Conservation (phyloP, 345 rosid species). For the Eucalyptus globulus region DNA sequence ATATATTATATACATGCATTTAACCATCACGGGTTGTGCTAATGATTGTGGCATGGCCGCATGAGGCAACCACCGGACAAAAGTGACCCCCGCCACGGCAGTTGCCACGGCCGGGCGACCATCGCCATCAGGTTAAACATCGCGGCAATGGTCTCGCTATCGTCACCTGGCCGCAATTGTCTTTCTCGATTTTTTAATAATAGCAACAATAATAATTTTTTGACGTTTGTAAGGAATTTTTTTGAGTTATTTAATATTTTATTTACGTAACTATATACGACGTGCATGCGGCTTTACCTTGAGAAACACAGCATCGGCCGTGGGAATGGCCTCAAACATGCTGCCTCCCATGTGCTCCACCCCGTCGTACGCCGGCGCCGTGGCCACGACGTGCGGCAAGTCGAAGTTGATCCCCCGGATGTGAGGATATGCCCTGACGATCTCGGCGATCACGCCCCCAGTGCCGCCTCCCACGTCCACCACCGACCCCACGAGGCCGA, state of each 20-base stretch:
- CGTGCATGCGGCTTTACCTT: background rate
- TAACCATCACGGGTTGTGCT: background rate
- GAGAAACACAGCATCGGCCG: constrained; percentile 5
- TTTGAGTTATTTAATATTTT: too few species aligned
- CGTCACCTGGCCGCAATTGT: background rate
- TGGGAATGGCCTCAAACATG: constrained; percentile 11
- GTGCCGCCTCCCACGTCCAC: constrained; percentile 17
- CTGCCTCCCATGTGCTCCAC: constrained; percentile 3
- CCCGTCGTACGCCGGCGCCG: background rate
- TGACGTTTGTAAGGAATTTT: background rate
- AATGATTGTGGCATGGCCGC: background rate
- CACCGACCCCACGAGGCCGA: background rate
- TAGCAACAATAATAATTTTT: too few species aligned
- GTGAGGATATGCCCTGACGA: background rate
- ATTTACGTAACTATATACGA: background rate
- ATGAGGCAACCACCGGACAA: background rate
- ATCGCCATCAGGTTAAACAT: background rate
- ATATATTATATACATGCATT: too few species aligned
- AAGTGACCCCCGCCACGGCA: background rate
- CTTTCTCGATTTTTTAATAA: background rate
- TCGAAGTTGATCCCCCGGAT: constrained; percentile 6
- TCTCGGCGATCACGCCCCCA: background rate
- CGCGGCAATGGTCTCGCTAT: background rate
- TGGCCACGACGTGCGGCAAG: constrained; percentile 1
- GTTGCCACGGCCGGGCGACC: background rate